phyloP scores from a whole-genome alignment of 139 green algal species.

The Chlorella ohadii region DNA sequence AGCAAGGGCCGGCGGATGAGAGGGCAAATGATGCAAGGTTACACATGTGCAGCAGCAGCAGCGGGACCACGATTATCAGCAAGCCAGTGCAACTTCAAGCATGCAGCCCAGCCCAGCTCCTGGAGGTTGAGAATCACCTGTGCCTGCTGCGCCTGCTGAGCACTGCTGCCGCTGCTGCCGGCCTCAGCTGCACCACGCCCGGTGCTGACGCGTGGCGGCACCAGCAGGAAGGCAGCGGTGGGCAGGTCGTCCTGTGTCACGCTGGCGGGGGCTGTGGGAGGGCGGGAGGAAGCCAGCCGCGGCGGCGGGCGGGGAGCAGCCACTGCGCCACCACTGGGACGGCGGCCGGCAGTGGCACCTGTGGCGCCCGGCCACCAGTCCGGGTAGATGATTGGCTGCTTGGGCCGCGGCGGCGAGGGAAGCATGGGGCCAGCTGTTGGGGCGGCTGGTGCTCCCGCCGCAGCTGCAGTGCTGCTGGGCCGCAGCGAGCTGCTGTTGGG shows the following conservation, averaged over 20 bases:
- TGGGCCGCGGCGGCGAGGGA: background rate
- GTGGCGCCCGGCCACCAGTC: constrained; percentile 22
- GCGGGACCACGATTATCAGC: no score
- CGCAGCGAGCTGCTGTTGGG: background rate
- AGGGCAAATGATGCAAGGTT: background rate
- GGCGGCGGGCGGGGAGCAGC: background rate
- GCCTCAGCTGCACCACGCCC: background rate
- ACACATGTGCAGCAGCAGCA: background rate
- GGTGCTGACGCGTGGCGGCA: background rate
- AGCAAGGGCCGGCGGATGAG: no score
- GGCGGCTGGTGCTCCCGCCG: background rate
- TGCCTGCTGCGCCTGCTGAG: background rate
- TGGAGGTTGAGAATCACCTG: background rate
- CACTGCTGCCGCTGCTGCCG: background rate
- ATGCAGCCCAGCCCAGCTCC: background rate
- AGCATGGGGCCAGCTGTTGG: no score
- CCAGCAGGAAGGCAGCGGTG: constrained; percentile 29
- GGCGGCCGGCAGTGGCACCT: no score
- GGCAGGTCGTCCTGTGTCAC: constrained; percentile 23
- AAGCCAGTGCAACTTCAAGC: background rate
- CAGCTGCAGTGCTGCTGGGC: background rate
- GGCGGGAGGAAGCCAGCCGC: constrained; percentile 27
- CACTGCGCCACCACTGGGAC: no score
- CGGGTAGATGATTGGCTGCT: constrained; percentile 9
- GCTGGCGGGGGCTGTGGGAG: background rate